phyloP scores from a whole-genome alignment of 179 eudicot genomes.

The Silene coronaria region DNA sequence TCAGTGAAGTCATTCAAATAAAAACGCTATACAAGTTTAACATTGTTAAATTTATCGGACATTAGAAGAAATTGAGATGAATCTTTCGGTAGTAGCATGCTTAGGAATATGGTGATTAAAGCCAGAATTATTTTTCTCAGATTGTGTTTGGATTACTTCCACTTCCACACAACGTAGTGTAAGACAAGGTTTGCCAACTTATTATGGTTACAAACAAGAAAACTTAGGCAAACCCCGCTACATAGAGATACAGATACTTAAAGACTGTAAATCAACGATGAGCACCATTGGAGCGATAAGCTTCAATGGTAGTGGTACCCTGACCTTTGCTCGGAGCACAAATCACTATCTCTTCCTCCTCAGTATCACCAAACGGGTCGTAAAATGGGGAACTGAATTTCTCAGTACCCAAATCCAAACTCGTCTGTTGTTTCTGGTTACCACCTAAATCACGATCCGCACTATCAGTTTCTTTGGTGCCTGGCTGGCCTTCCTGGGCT shows the following conservation, averaged over 20 bases:
- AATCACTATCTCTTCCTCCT: not conserved
- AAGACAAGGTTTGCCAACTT: too few relatives aligned
- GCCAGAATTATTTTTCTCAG: too few relatives aligned
- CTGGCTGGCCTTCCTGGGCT: not conserved
- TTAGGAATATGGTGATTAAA: too few relatives aligned
- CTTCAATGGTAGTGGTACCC: slow-evolving; percentile 21
- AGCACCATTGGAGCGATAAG: slow-evolving; percentile 14
- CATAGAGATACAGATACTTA: not conserved
- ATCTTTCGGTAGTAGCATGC: too few relatives aligned
- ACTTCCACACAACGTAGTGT: too few relatives aligned
- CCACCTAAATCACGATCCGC: not conserved
- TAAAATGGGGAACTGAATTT: slow-evolving; percentile 23
- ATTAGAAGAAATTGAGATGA: too few relatives aligned
- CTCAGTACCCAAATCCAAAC: not conserved
- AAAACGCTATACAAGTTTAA: too few relatives aligned
- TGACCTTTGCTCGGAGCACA: not conserved
- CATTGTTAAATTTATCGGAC: too few relatives aligned
- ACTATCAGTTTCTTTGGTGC: not conserved
- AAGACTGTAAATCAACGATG: slow-evolving; percentile 6
- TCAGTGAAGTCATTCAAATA: too few relatives aligned
- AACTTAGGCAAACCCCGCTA: too few relatives aligned
- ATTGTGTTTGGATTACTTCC: too few relatives aligned
- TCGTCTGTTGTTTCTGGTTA: not conserved
- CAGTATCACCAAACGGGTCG: not conserved
- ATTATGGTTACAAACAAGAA: too few relatives aligned